A percentile compares a stretch with the other conserved stretches of the same genome.
Conservation (phyloP, 2,329 filamentous ascomycete species). For the Penicillium nordicum region DNA sequence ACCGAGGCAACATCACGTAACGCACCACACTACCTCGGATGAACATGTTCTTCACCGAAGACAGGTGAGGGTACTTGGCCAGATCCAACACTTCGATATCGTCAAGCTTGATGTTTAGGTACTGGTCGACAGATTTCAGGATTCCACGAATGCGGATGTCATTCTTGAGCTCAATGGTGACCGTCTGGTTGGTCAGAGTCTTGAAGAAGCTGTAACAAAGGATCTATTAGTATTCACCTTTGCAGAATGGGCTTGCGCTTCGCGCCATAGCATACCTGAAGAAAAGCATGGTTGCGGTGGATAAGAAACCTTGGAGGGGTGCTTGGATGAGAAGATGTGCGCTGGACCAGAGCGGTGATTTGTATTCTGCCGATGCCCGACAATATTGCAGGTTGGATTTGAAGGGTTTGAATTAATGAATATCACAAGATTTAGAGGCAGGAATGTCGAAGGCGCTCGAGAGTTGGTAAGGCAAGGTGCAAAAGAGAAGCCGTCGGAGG, state of each 20-base stretch:
- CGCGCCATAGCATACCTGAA: constrained; percentile 44
- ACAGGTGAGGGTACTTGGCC: constrained; percentile 88
- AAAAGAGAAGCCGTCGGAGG: constrained; percentile 3
- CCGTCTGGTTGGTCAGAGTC: constrained; percentile 93
- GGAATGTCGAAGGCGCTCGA: not conserved
- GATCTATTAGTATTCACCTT: not conserved
- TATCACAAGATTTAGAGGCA: not conserved
- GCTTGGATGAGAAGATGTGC: not conserved
- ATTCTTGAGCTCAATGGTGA: constrained; percentile 98
- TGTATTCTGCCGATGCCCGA: not conserved
- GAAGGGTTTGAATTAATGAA: no score
- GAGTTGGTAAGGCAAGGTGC: not conserved
- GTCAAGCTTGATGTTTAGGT: constrained; percentile 98
- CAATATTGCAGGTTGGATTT: not conserved
- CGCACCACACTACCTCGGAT: constrained; percentile 89
- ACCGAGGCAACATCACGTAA: constrained; percentile 83
- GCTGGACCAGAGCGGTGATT: not conserved
- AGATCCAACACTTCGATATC: constrained; percentile 91
- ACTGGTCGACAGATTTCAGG: constrained; percentile 96
- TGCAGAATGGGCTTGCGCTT: not conserved
- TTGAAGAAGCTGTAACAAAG: constrained; percentile 83
- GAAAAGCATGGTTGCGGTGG: constrained; percentile 47
- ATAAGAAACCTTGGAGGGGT: constrained; percentile 7
- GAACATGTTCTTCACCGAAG: constrained; percentile 91
- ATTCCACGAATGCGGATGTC: constrained; percentile 95